A percentile compares a stretch with the other conserved stretches of the same genome.
Evolutionary conservation across 345 rosid species (phyloP).

Genomic region (Dimocarpus longan): DNA sequence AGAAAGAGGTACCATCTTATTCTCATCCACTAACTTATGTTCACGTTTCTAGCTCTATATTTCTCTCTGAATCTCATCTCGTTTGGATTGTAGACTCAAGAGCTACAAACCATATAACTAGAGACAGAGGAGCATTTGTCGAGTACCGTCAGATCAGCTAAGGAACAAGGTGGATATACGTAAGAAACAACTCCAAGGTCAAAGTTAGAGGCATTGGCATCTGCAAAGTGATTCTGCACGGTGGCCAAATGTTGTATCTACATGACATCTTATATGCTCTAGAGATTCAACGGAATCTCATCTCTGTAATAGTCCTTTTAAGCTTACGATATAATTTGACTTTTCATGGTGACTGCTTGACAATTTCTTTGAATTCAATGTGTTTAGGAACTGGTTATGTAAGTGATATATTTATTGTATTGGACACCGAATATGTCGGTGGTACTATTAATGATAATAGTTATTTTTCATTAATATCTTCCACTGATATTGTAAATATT

Average conservation of each 20-base stretch:
- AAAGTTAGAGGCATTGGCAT: not conserved
- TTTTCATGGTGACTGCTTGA: too few relatives aligned
- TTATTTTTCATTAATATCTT: too few relatives aligned
- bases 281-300: not conserved
- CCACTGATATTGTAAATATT: too few relatives aligned
- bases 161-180: not conserved
- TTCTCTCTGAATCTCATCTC: not conserved
- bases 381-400: too few relatives aligned
- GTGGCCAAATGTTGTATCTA: too few relatives aligned
- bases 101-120: constrained; percentile 1
- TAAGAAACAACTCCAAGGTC: not conserved
- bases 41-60: not conserved
- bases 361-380: too few relatives aligned
- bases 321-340: too few relatives aligned
- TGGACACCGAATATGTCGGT: too few relatives aligned
- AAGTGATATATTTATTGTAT: too few relatives aligned
- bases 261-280: constrained; percentile 22
- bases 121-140: not conserved
- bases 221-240: constrained; percentile 6
- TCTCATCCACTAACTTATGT: not conserved
- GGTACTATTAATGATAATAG: too few relatives aligned
- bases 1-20: too few relatives aligned
- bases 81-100: not conserved
- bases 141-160: not conserved
- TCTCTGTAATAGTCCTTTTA: not conserved